phyloP scores from a whole-genome alignment of 306 rosid genomes.

The Vachellia collinsii region DNA sequence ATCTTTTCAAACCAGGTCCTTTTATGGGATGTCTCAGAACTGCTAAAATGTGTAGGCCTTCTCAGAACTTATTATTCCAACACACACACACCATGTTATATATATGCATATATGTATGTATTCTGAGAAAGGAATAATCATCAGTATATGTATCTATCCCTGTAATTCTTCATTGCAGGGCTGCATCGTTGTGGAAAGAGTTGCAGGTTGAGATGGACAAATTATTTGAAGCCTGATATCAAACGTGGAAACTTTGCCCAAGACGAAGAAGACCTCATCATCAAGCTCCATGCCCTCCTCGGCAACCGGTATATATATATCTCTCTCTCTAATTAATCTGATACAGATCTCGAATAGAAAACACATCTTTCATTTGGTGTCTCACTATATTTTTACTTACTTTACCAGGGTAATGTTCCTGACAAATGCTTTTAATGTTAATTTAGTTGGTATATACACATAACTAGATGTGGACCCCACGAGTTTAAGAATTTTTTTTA shows the following conservation, averaged over 20 bases:
- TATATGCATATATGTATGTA: not conserved
- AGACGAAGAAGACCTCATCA: constrained; percentile 82
- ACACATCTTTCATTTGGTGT: not conserved
- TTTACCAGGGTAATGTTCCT: not conserved
- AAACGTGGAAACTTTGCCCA: constrained; percentile 70
- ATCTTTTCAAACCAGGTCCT: not conserved
- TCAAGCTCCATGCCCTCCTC: constrained; percentile 79
- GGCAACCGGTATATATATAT: constrained; percentile 61
- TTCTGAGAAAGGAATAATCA: not conserved
- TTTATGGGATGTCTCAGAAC: not conserved
- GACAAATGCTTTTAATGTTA: not conserved
- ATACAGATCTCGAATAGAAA: not conserved
- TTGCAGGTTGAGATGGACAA: constrained; percentile 81
- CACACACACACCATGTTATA: not conserved
- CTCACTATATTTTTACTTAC: not conserved
- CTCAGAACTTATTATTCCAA: not conserved
- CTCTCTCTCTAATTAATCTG: not conserved
- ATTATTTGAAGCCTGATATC: constrained; percentile 70
- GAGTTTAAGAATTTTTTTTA: not conserved
- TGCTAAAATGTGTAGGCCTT: not conserved
- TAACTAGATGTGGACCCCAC: not conserved
- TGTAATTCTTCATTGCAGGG: constrained; percentile 40
- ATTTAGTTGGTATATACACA: not conserved
- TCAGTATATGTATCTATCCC: not conserved
- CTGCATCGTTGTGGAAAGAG: constrained; percentile 79